phyloP scores from a whole-genome alignment of 108 stramenopile species.

The Conticribra weissflogii region DNA sequence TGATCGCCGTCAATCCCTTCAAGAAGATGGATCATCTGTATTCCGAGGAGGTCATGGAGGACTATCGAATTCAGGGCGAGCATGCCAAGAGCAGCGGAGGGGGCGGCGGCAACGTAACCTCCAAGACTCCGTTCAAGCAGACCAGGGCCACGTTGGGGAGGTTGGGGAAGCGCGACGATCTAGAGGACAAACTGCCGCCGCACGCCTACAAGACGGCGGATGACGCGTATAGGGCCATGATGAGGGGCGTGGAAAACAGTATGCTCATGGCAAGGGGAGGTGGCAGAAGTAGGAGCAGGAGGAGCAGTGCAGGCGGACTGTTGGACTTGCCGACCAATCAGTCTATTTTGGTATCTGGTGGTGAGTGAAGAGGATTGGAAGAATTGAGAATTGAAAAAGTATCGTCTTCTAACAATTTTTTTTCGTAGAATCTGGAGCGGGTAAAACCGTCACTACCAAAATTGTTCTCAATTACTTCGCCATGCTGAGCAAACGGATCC shows the following conservation, averaged over 20 bases:
- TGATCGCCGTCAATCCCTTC: constrained; percentile 96
- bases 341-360: neutral
- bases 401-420: constrained; percentile 93
- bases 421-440: constrained; percentile 93
- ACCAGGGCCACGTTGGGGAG: constrained; percentile 13
- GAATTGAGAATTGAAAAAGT: constrained; percentile 5
- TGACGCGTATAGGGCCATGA: constrained; percentile 94
- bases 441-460: constrained; percentile 98
- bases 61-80: constrained; percentile 78
- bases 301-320: neutral
- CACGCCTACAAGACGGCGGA: constrained; percentile 96
- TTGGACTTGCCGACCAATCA: neutral
- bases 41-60: constrained; percentile 72
- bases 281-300: neutral
- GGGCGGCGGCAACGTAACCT: constrained; percentile 34
- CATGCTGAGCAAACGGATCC: constrained; percentile 69
- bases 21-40: constrained; percentile 86
- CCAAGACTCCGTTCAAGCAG: constrained; percentile 50
- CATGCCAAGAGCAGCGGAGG: constrained; percentile 17
- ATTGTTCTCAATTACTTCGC: constrained; percentile 93
- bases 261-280: constrained; percentile 49
- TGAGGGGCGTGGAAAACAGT: constrained; percentile 76
- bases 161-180: neutral
- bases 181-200: constrained; percentile 65
- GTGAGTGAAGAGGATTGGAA: too few species aligned